phyloP scores from a whole-genome alignment of 768 basidiomycete species.

The Boletus tylopilopsis region DNA sequence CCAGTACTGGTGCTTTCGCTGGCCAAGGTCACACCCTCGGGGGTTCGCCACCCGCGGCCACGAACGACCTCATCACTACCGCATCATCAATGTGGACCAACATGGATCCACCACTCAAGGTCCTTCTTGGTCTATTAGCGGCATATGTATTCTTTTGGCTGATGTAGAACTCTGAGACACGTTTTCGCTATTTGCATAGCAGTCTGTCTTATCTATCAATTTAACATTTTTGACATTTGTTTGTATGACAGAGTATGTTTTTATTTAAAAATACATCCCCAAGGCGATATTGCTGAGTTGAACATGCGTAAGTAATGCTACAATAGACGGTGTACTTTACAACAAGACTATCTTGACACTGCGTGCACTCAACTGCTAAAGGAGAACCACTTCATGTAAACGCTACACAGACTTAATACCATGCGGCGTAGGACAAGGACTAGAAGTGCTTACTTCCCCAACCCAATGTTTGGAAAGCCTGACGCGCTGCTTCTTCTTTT shows the following conservation, averaged over 20 bases:
- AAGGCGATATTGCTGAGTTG: too few species aligned
- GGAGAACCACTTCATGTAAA: conserved; percentile 8
- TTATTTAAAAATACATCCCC: too few species aligned
- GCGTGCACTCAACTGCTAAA: neutral
- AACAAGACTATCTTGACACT: neutral
- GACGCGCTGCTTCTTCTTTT: conserved; percentile 64
- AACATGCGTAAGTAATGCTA: conserved; percentile 2
- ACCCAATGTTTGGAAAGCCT: conserved; percentile 50
- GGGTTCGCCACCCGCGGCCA: conserved; percentile 38
- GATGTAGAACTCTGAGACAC: conserved; percentile 18
- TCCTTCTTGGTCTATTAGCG: conserved; percentile 57
- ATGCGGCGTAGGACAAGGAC: neutral
- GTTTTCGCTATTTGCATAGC: too few species aligned
- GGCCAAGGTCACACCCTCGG: conserved; percentile 76
- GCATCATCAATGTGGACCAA: conserved; percentile 39
- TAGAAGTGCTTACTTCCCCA: conserved; percentile 39
- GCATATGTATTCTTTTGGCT: conserved; percentile 60
- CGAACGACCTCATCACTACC: conserved; percentile 32
- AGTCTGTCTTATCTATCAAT: too few species aligned
- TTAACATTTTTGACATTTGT: too few species aligned
- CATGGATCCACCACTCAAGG: conserved; percentile 64
- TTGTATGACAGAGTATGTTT: too few species aligned
- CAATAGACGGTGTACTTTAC: conserved; percentile 1
- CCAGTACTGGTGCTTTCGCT: conserved; percentile 50
- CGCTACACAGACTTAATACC: conserved; percentile 7